Conservation (phyloP, 768 basidiomycete genomes). For the Rhodosporidiobolus sp. region DNA sequence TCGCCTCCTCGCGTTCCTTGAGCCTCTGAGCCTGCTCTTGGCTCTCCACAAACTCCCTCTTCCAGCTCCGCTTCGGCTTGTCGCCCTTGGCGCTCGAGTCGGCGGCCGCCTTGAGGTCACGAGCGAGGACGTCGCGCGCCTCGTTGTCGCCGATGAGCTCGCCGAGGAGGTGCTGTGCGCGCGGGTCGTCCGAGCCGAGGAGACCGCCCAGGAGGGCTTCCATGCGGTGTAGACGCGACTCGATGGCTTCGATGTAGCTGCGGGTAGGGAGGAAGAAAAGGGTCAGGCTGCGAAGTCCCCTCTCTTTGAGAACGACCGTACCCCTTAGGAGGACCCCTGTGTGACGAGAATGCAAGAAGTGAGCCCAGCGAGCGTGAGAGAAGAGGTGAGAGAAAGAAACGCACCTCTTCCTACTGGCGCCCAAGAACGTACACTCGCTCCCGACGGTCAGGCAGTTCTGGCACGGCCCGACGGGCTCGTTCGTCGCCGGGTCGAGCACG, state of each 20-base stretch:
- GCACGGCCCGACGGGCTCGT: constrained; percentile 31
- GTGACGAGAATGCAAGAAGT: too few relatives aligned
- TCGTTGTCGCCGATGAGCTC: constrained; percentile 43
- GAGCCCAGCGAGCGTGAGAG: background rate
- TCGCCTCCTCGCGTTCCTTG: background rate
- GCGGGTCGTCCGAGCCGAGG: constrained; percentile 57
- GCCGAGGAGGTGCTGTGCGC: constrained; percentile 52
- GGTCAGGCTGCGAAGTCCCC: constrained; percentile 63
- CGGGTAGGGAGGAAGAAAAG: constrained; percentile 60
- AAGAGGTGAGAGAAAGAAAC: constrained; percentile 6
- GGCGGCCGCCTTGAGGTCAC: constrained; percentile 62
- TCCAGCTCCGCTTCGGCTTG: constrained; percentile 32
- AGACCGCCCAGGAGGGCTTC: constrained; percentile 83
- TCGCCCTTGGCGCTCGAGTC: background rate
- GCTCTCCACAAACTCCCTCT: constrained; percentile 16
- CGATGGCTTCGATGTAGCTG: constrained; percentile 92
- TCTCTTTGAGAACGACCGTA: background rate
- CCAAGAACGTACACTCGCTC: constrained; percentile 43
- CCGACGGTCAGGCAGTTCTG: constrained; percentile 36
- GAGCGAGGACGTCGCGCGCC: constrained; percentile 61
- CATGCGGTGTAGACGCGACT: constrained; percentile 83
- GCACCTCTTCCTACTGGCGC: constrained; percentile 45
- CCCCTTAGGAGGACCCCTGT: constrained; percentile 34
- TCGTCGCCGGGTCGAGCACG: constrained; percentile 25
- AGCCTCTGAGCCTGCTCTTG: constrained; percentile 8